Conservation (phyloP, 202 grass and related monocot species). For the Eragrostis tef region DNA sequence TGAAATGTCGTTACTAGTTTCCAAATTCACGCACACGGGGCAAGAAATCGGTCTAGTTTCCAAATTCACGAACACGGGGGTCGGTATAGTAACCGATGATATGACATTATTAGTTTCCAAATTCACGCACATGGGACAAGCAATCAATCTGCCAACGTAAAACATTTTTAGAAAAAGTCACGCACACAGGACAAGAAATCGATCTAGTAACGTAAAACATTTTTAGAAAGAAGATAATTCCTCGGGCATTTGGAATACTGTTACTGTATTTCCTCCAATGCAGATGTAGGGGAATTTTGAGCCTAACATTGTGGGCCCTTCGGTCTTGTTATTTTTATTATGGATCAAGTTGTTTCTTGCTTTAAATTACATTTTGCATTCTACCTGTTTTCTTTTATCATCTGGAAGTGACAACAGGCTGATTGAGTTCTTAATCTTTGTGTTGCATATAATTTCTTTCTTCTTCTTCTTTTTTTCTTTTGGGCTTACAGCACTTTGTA, state of each 20-base stretch:
- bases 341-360: conserved; percentile 3
- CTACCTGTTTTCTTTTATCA: not conserved
- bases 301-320: not conserved
- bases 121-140: not conserved
- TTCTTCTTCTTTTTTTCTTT: not conserved
- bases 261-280: conserved; percentile 23
- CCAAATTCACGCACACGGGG: not conserved
- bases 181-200: too few relatives aligned
- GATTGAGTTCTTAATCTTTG: conserved; percentile 20
- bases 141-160: too few relatives aligned
- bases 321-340: conserved; percentile 13
- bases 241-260: not conserved
- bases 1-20: not conserved
- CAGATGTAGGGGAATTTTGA: conserved; percentile 2
- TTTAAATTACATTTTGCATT: not conserved
- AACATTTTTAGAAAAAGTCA: too few relatives aligned
- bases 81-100: not conserved
- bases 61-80: too few relatives aligned
- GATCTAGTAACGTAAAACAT: not conserved
- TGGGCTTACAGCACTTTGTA: conserved; percentile 30
- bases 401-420: conserved; percentile 18
- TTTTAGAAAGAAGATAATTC: conserved; percentile 14
- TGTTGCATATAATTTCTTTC: not conserved
- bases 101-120: not conserved
- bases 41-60: not conserved